Conservation (phyloP, 306 rosid species). For the Alnus glutinosa region DNA sequence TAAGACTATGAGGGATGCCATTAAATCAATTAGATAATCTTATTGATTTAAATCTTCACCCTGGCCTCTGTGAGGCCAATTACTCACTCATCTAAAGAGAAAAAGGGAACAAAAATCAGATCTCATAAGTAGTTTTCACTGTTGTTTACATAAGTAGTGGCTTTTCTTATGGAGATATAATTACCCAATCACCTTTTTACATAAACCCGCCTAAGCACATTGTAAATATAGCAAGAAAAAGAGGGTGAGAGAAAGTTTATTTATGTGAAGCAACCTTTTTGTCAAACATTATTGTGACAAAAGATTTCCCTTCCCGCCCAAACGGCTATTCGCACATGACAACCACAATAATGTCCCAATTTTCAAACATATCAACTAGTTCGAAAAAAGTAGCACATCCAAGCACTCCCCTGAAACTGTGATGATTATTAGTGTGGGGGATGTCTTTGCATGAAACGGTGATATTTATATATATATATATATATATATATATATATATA, state of each 20-base stretch:
- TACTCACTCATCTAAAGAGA: too few relatives aligned
- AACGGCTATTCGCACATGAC: conserved; percentile 13
- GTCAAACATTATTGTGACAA: conserved; percentile 36
- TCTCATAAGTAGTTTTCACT: background rate
- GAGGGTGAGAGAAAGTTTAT: background rate
- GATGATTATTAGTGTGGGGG: conserved; percentile 34
- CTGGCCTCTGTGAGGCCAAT: too few relatives aligned
- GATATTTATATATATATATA: conserved; percentile 21
- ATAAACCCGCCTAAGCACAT: conserved; percentile 4
- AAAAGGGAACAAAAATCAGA: too few relatives aligned
- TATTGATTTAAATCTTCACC: too few relatives aligned
- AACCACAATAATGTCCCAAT: conserved; percentile 22
- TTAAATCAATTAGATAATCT: too few relatives aligned
- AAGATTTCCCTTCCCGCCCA: conserved; percentile 28
- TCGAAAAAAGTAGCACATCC: conserved; percentile 12
- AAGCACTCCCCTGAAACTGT: conserved; percentile 34
- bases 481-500: conserved; percentile 30
- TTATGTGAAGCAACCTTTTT: conserved; percentile 16
- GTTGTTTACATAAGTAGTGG: background rate
- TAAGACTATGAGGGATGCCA: too few relatives aligned
- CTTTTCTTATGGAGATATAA: background rate
- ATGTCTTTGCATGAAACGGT: conserved; percentile 42
- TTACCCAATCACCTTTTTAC: conserved; percentile 10
- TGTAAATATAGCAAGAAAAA: background rate
- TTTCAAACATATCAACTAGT: conserved; percentile 24